Evolutionary conservation across 2,329 filamentous ascomycete genomes (phyloP).

Genomic region (Alternaria ethzedia): DNA sequence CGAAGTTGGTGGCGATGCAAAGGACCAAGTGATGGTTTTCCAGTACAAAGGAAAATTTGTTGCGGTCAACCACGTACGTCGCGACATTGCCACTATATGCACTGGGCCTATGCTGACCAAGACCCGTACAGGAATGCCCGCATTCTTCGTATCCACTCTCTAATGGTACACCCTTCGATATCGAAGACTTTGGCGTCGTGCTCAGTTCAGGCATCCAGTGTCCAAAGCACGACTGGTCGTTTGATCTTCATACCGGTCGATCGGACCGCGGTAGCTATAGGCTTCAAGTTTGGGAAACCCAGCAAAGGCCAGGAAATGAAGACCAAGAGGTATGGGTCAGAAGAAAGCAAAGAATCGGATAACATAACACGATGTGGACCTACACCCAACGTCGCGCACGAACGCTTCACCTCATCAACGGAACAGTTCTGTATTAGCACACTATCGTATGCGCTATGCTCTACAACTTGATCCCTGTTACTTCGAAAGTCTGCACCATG

Average conservation of each 20-base stretch:
- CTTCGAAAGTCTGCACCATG: slow-evolving; percentile 12
- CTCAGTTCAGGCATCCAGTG: slow-evolving; percentile 69
- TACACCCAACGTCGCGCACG: background rate
- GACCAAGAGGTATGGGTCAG: slow-evolving; percentile 40
- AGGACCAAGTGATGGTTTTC: slow-evolving; percentile 71
- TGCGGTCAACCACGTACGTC: slow-evolving; percentile 69
- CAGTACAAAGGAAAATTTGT: slow-evolving; percentile 68
- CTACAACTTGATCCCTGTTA: slow-evolving; percentile 6
- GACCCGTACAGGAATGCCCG: slow-evolving; percentile 57
- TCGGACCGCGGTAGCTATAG: slow-evolving; percentile 68
- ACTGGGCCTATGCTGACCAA: background rate
- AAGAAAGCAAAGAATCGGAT: slow-evolving; percentile 42
- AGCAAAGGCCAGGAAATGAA: slow-evolving; percentile 47
- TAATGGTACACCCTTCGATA: slow-evolving; percentile 68
- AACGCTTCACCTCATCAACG: background rate
- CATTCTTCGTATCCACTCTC: slow-evolving; percentile 72
- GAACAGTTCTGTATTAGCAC: background rate
- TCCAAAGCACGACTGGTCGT: slow-evolving; percentile 74
- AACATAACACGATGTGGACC: background rate
- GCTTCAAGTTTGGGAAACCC: slow-evolving; percentile 68
- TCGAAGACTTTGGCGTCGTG: slow-evolving; percentile 73
- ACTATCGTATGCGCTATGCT: background rate
- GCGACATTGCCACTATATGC: too few relatives aligned
- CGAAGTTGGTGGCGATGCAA: slow-evolving; percentile 21
- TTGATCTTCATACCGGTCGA: slow-evolving; percentile 69